Evolutionary conservation across 2,329 filamentous ascomycete species (phyloP).

Genomic region (Xylaria sp.): DNA sequence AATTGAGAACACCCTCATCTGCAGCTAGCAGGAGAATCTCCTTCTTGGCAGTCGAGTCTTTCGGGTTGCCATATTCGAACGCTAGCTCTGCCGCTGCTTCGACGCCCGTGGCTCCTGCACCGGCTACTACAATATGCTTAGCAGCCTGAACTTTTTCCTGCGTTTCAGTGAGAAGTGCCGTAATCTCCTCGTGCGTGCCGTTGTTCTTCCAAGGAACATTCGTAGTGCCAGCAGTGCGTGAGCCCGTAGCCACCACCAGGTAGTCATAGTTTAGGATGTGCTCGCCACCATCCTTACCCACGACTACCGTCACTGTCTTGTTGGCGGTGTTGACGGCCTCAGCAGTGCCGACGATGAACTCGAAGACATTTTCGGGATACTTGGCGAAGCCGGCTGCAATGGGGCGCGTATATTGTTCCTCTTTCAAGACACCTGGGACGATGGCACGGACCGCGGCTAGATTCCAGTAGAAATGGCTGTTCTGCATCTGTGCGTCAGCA

Average conservation of each 20-base stretch:
- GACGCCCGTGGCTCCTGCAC: conserved; percentile 65
- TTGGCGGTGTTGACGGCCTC: conserved; percentile 53
- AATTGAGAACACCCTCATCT: conserved; percentile 55
- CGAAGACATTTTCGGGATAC: conserved; percentile 60
- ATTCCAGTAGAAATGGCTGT: conserved; percentile 69
- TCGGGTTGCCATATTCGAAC: conserved; percentile 59
- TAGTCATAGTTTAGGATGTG: conserved; percentile 62
- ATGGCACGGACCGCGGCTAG: conserved; percentile 66
- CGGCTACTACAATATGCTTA: conserved; percentile 64
- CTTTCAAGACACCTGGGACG: conserved; percentile 59
- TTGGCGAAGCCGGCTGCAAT: conserved; percentile 61
- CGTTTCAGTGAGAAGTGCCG: conserved; percentile 54
- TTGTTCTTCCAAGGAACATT: conserved; percentile 63
- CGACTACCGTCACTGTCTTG: conserved; percentile 56
- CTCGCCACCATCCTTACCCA: conserved; percentile 44
- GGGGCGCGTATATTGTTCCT: conserved; percentile 61
- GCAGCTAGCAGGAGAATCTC: conserved; percentile 60
- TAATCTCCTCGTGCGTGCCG: conserved; percentile 58
- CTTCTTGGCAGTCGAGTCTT: conserved; percentile 56
- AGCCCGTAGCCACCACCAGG: conserved; percentile 67
- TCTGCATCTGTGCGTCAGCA: conserved; percentile 52
- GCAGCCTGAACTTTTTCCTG: conserved; percentile 57
- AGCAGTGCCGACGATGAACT: conserved; percentile 63
- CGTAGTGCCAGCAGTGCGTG: conserved; percentile 53
- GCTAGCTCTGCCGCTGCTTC: conserved; percentile 66